Percentiles rank a stretch among this genome's conserved stretches.
These are phyloP conservation scores for Rhizopogon vesiculosus DNA, from an alignment of 768 basidiomycete genomes.

Conservation along the genomic window DNA sequence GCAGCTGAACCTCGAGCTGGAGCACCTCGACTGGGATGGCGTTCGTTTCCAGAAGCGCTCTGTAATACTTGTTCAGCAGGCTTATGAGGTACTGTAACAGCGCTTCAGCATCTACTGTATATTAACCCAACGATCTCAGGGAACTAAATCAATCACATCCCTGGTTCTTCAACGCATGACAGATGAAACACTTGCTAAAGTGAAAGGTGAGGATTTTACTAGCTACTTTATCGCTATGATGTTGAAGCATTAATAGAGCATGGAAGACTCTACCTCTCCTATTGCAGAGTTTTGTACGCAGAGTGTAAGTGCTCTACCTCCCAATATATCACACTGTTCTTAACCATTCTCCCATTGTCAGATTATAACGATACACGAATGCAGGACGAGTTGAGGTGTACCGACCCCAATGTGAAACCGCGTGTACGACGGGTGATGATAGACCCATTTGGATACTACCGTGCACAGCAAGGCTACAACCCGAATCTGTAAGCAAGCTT, in stretches of 20 bases:
- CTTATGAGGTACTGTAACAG: not conserved
- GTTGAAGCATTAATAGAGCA: not conserved
- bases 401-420: not conserved
- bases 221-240: no score
- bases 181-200: not conserved
- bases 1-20: not conserved
- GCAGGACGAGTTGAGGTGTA: not conserved
- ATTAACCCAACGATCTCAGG: not conserved
- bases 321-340: not conserved
- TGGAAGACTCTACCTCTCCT: not conserved
- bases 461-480: not conserved
- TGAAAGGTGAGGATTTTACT: not conserved
- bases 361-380: not conserved
- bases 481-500: not conserved
- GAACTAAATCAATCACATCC: not conserved
- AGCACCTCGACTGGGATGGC: not conserved
- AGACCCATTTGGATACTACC: not conserved
- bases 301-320: not conserved
- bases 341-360: not conserved
- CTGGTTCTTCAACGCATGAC: not conserved
- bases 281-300: not conserved
- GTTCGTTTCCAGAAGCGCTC: not conserved
- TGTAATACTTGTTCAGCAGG: not conserved
- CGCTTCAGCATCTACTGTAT: not conserved
- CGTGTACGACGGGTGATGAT: not conserved